phyloP scores from a whole-genome alignment of 2,329 filamentous ascomycete species.

The Anisogramma anomala region DNA sequence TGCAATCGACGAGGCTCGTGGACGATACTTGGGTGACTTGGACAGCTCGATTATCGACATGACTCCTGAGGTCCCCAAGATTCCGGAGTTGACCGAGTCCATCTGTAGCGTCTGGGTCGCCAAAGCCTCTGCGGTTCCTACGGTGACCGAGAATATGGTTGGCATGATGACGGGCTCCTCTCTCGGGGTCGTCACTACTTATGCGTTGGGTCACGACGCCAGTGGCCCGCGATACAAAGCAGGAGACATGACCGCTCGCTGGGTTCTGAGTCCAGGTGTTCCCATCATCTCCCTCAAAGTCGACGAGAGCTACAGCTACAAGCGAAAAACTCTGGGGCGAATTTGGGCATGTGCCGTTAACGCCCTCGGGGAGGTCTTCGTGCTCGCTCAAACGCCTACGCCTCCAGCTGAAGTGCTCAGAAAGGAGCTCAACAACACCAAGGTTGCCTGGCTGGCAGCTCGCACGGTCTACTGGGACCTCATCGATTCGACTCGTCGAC shows the following conservation, averaged over 20 bases:
- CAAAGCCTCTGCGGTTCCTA: slow-evolving; percentile 62
- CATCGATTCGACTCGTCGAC: slow-evolving; percentile 64
- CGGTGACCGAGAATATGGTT: slow-evolving; percentile 62
- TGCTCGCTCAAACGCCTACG: slow-evolving; percentile 60
- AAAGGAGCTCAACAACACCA: slow-evolving; percentile 42
- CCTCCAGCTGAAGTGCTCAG: slow-evolving; percentile 37
- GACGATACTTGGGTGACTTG: slow-evolving; percentile 54
- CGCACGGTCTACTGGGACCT: slow-evolving; percentile 71
- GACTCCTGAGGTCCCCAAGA: slow-evolving; percentile 62
- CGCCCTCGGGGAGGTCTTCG: slow-evolving; percentile 83
- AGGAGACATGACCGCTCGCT: slow-evolving; percentile 75
- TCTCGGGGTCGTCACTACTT: slow-evolving; percentile 69
- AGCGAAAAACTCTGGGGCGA: slow-evolving; percentile 56
- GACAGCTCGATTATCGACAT: slow-evolving; percentile 50
- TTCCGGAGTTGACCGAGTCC: slow-evolving; percentile 58
- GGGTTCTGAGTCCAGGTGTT: slow-evolving; percentile 84
- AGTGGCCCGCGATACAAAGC: slow-evolving; percentile 52
- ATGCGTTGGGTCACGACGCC: slow-evolving; percentile 54
- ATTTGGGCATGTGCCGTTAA: slow-evolving; percentile 93
- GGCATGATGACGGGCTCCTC: slow-evolving; percentile 79
- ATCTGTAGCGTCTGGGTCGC: slow-evolving; percentile 81
- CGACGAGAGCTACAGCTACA: slow-evolving; percentile 68
- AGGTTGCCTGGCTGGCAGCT: slow-evolving; percentile 68
- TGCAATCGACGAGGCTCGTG: slow-evolving; percentile 59
- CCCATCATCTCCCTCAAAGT: slow-evolving; percentile 76